Conservation (phyloP, 139 green algal genomes). For the Ettlia oleoabundans region DNA sequence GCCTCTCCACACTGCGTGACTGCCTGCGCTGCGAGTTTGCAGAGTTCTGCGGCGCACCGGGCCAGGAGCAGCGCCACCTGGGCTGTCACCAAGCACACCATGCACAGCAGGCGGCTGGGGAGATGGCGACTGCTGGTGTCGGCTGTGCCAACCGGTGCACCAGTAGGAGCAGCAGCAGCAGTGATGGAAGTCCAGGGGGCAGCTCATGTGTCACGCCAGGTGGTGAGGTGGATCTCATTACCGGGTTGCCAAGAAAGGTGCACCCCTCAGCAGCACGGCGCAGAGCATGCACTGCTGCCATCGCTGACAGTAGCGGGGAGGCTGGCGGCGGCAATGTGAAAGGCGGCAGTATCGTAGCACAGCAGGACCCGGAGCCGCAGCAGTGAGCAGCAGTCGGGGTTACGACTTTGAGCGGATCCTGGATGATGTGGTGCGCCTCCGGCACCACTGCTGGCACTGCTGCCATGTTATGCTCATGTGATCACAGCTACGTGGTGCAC, state of each 20-base stretch:
- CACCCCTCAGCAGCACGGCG: constrained; percentile 3
- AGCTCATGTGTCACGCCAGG: no score
- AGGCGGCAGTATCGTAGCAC: background rate
- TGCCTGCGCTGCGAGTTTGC: constrained; percentile 82
- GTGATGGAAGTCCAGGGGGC: no score
- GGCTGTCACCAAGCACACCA: background rate
- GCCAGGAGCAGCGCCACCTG: background rate
- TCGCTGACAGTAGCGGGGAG: background rate
- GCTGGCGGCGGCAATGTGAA: no score
- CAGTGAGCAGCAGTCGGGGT: background rate
- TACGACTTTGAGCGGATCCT: constrained; percentile 78
- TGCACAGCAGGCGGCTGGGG: background rate
- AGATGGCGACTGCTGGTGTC: no score
- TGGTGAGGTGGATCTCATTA: constrained; percentile 6
- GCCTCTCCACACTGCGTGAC: constrained; percentile 77
- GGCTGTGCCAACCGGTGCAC: no score
- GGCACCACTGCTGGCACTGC: background rate
- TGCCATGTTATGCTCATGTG: background rate
- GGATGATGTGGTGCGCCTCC: constrained; percentile 88
- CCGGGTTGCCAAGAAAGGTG: constrained; percentile 4
- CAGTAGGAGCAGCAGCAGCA: background rate
- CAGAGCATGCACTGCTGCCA: background rate
- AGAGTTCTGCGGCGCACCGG: constrained; percentile 37
- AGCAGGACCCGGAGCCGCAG: background rate
- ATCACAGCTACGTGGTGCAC: background rate